A percentile compares a stretch with the other conserved stretches of the same genome.
These are phyloP conservation scores for Nakaseomyces uthaithaninus DNA, from an alignment of 1,139 yeast species.

Conservation along the genomic window DNA sequence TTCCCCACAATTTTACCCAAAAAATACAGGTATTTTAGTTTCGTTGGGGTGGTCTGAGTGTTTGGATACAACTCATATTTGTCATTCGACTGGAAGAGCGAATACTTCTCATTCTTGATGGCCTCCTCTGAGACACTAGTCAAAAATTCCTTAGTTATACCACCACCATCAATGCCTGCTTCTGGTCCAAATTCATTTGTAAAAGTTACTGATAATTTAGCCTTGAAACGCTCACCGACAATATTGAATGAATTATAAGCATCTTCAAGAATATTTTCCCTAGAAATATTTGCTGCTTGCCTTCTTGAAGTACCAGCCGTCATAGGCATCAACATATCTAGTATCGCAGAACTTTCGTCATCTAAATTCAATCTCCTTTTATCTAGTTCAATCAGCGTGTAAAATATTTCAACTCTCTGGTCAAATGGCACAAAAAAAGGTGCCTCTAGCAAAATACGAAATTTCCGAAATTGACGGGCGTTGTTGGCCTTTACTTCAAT, in stretches of 20 bases:
- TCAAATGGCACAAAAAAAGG: conserved; percentile 79
- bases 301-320: conserved; percentile 14
- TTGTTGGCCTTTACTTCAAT: conserved; percentile 10
- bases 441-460: conserved; percentile 50
- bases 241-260: conserved; percentile 53
- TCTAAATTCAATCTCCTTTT: conserved; percentile 30
- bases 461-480: conserved; percentile 23
- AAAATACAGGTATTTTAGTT: conserved; percentile 45
- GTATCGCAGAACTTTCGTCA: conserved; percentile 15
- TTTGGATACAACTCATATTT: conserved; percentile 63
- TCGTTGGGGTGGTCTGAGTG: conserved; percentile 19
- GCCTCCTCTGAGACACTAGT: conserved; percentile 68
- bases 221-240: conserved; percentile 46
- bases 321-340: conserved; percentile 18
- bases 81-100: conserved; percentile 46
- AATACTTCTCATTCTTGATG: conserved; percentile 39
- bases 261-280: conserved; percentile 66
- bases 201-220: conserved; percentile 56
- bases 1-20: conserved; percentile 82
- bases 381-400: conserved; percentile 52
- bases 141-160: conserved; percentile 83
- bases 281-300: conserved; percentile 49
- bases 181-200: conserved; percentile 61
- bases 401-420: conserved; percentile 66
- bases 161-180: conserved; percentile 96